Evolutionary conservation across 768 basidiomycete species (phyloP).

Genomic region (Lyophyllum decastes): DNA sequence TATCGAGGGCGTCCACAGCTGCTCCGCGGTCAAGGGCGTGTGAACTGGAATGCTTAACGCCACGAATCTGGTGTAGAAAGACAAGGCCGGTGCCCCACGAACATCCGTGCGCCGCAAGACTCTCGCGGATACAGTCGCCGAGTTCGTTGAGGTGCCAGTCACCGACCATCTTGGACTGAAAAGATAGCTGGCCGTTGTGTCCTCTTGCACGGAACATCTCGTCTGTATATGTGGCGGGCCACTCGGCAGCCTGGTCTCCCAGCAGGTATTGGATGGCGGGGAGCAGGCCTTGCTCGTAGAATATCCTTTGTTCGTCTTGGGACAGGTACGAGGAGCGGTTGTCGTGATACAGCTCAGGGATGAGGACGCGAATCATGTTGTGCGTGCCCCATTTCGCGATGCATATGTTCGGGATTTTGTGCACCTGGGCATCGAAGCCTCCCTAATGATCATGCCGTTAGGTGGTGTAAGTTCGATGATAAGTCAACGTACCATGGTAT

Average conservation of each 20-base stretch:
- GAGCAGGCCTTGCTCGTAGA: background rate
- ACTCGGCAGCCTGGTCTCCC: background rate
- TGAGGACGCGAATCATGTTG: background rate
- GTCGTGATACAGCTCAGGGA: background rate
- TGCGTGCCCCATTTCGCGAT: background rate
- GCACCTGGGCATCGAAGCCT: background rate
- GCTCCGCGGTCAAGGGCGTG: background rate
- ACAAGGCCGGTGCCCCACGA: background rate
- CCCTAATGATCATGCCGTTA: background rate
- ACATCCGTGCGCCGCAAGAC: background rate
- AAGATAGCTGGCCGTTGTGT: background rate
- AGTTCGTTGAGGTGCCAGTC: background rate
- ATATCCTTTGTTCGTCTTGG: background rate
- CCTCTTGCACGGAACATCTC: background rate
- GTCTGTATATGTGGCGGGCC: background rate
- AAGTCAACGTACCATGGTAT: background rate
- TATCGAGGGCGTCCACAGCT: background rate
- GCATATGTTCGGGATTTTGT: slow-evolving; percentile 2
- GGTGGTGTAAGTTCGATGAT: background rate
- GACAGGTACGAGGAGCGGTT: background rate
- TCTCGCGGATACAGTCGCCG: background rate
- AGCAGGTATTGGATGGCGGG: background rate
- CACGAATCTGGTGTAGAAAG: background rate
- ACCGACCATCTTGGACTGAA: background rate
- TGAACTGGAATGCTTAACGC: background rate